Conservation (phyloP, 148 eudicot species). For the Cornus suecica region DNA sequence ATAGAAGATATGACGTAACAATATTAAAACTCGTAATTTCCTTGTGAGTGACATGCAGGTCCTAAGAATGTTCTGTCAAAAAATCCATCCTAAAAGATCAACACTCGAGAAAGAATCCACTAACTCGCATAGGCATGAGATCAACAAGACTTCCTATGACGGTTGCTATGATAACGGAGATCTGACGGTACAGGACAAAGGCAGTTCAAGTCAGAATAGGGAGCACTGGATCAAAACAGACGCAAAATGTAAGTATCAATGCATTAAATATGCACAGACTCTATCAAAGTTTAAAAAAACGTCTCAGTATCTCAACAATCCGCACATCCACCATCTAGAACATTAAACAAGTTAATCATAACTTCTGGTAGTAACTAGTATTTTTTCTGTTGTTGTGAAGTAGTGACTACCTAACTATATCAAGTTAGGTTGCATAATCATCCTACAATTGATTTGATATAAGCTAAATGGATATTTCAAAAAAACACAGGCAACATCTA, state of each 20-base stretch:
- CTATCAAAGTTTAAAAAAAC: background rate
- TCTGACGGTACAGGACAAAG: slow-evolving; percentile 14
- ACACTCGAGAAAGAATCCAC: slow-evolving; percentile 22
- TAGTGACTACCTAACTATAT: background rate
- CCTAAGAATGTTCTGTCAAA: slow-evolving; percentile 37
- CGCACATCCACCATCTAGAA: background rate
- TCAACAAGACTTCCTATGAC: slow-evolving; percentile 12
- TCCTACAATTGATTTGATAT: background rate
- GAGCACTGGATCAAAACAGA: slow-evolving; percentile 83
- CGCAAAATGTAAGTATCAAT: slow-evolving; percentile 64
- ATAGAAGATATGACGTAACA: background rate
- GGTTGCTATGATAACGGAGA: slow-evolving; percentile 11
- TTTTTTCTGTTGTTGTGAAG: too few relatives aligned
- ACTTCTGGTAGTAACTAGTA: background rate
- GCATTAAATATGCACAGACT: background rate
- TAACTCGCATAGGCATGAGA: slow-evolving; percentile 15
- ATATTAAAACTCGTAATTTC: background rate
- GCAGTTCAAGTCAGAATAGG: slow-evolving; percentile 19
- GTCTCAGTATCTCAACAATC: background rate
- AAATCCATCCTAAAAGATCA: slow-evolving; percentile 48
- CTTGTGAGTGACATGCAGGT: slow-evolving; percentile 18
- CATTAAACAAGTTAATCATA: background rate
- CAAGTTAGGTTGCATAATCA: background rate
- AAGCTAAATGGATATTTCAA: too few relatives aligned
- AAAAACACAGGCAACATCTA: background rate